phyloP scores from a whole-genome alignment of 1,284 basidiomycete species.

The Apiotrichum domesticum region DNA sequence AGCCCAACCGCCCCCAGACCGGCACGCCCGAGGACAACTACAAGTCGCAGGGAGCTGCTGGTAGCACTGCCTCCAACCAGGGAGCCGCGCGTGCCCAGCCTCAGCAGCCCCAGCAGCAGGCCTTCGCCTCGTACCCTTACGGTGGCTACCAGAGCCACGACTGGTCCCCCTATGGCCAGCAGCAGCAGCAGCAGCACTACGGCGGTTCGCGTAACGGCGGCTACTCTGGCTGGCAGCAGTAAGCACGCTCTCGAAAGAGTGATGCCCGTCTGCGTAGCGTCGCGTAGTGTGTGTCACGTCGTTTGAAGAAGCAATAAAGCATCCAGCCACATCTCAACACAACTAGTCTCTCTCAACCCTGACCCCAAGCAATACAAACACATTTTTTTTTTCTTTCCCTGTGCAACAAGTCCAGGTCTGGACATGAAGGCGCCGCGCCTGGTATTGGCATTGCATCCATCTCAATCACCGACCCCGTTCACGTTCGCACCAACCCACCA shows the following conservation, averaged over 20 bases:
- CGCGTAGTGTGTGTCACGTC: background rate
- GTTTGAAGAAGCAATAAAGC: background rate
- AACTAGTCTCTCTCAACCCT: background rate
- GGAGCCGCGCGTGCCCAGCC: conserved; percentile 20
- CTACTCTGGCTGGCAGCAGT: conserved; percentile 35
- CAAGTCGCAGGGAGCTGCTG: conserved; percentile 26
- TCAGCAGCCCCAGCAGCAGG: conserved; percentile 24
- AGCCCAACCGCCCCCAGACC: conserved; percentile 26
- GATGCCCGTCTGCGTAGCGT: background rate
- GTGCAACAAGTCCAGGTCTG: background rate
- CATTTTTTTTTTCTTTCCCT: background rate
- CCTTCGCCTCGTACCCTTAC: conserved; percentile 27
- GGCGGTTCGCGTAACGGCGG: conserved; percentile 25
- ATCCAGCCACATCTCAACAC: background rate
- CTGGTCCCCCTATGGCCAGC: conserved; percentile 29
- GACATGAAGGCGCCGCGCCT: background rate
- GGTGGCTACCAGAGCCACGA: conserved; percentile 29
- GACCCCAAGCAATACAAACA: background rate
- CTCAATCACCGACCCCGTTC: background rate
- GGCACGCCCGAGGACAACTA: conserved; percentile 40
- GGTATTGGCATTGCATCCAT: background rate
- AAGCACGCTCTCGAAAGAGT: background rate
- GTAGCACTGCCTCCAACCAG: conserved; percentile 8
- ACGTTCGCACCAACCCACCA: background rate
- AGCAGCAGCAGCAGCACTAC: conserved; percentile 15